Evolutionary conservation across 257 asterid genomes (phyloP).

Genomic region (Petunia secreta): DNA sequence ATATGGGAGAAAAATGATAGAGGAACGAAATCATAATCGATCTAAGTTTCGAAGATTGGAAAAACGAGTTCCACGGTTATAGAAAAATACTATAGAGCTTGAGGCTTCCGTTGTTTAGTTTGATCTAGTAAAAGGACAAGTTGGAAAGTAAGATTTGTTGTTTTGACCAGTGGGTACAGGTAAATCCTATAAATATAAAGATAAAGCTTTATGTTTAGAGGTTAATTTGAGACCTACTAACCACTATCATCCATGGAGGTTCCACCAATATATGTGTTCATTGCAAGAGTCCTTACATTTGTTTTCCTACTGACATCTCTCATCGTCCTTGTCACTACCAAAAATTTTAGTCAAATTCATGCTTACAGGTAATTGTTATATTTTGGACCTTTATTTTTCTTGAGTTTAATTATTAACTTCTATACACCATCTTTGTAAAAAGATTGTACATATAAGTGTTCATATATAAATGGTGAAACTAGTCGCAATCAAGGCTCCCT

Average conservation of each 20-base stretch:
- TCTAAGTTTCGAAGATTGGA: too few relatives aligned
- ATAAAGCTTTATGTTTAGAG: not conserved
- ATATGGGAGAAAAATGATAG: too few relatives aligned
- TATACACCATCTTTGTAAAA: not conserved
- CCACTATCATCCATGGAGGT: not conserved
- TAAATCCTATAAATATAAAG: not conserved
- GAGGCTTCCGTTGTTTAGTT: not conserved
- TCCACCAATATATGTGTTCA: not conserved
- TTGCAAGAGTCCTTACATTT: slow-evolving; percentile 17
- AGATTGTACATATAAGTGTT: not conserved
- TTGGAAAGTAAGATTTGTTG: not conserved
- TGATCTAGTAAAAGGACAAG: not conserved
- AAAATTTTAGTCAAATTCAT: not conserved
- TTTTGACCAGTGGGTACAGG: not conserved
- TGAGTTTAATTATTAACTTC: too few relatives aligned
- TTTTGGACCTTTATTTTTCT: too few relatives aligned
- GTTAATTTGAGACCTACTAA: not conserved
- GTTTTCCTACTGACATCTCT: not conserved
- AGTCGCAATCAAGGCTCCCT: too few relatives aligned
- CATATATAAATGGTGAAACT: not conserved
- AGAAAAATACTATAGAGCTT: not conserved
- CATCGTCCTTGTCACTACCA: not conserved
- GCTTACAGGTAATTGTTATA: slow-evolving; percentile 8
- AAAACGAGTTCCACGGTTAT: too few relatives aligned
- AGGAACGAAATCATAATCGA: too few relatives aligned